Base-by-base conservation (phyloP, 148 eudicot species). In the Polygonum aviculare region DNA sequence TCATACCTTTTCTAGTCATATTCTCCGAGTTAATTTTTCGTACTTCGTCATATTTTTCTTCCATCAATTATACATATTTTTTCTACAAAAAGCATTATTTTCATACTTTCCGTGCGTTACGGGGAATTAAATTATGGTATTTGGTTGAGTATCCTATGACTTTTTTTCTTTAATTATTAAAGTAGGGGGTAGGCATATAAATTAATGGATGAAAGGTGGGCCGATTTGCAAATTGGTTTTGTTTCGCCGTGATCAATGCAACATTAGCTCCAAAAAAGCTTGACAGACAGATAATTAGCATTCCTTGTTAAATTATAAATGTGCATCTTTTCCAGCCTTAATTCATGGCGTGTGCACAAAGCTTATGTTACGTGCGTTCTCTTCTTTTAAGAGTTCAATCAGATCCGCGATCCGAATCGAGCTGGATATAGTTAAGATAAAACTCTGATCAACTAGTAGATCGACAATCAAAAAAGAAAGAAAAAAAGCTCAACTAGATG, bases 221-320 rank as follows among this genome's bases (percentile, higher is more conserved):
- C 16, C 44, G 21, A 14, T 67, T 67, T 67, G 72, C 41, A 67
- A 67, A 14, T 36, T 67, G 2, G 6, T 5, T 5, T 26, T 14
- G 72, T 67, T 16, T 67, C 72, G 44, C 72, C 72, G 72, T 67
- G 72, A 67, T 67, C 72, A 36, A 33, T 67, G 72, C 72, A 67
- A 14, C 22, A 67, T 36, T 67, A 36, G 19, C 44, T 67, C 72
- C 45, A 14, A 67, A 11, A 67, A 67, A 67, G 72, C 72, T 67
- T 67, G 44, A 67, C 44, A 36, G 31, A 26, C 31, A 26, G 31
- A 26, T 26, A 26, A 26, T 26, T 26, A 26, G 31, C 31, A 26
- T 26, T 26, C 69, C n/a, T 63, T 62, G 54, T 50, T 50, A 50
- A 54, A 67, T 33, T 67, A 26, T 63, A 67, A 36, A 36, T 36